phyloP scores from a whole-genome alignment of 2,329 filamentous ascomycete genomes.

The Paecilomyces variotii region DNA sequence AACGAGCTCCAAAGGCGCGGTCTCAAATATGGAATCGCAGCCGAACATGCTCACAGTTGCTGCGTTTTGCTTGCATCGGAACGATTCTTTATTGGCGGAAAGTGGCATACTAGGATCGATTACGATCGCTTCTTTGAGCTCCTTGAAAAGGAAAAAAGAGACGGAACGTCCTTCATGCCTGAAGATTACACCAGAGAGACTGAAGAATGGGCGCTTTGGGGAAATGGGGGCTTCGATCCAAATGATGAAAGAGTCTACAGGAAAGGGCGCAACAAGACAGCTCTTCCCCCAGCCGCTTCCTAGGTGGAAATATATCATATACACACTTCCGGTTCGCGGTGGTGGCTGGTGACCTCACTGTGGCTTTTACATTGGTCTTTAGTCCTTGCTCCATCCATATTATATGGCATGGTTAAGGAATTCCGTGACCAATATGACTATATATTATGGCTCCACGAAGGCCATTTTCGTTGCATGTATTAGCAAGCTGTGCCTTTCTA shows the following conservation, averaged over 20 bases:
- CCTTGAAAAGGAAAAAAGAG: conserved; percentile 53
- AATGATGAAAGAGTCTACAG: conserved; percentile 78
- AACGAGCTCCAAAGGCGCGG: conserved; percentile 60
- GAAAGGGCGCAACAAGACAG: conserved; percentile 56
- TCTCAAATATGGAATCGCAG: conserved; percentile 79
- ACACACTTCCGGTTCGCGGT: background rate
- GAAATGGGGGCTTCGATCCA: conserved; percentile 89
- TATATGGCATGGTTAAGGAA: background rate
- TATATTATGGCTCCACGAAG: background rate
- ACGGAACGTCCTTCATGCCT: conserved; percentile 64
- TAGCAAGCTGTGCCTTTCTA: too few relatives aligned
- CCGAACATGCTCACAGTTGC: conserved; percentile 92
- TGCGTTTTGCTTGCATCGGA: conserved; percentile 80
- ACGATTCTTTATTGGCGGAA: conserved; percentile 66
- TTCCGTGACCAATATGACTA: background rate
- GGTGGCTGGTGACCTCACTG: background rate
- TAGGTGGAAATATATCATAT: background rate
- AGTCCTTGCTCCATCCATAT: background rate
- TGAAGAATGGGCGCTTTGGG: conserved; percentile 92
- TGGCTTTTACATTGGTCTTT: too few relatives aligned
- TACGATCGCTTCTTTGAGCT: conserved; percentile 83
- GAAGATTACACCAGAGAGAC: conserved; percentile 90
- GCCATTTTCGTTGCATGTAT: background rate
- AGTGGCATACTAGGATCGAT: conserved; percentile 88
- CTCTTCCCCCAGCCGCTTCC: background rate